phyloP scores from a whole-genome alignment of 768 basidiomycete species.

The Kondoa malvinella region DNA sequence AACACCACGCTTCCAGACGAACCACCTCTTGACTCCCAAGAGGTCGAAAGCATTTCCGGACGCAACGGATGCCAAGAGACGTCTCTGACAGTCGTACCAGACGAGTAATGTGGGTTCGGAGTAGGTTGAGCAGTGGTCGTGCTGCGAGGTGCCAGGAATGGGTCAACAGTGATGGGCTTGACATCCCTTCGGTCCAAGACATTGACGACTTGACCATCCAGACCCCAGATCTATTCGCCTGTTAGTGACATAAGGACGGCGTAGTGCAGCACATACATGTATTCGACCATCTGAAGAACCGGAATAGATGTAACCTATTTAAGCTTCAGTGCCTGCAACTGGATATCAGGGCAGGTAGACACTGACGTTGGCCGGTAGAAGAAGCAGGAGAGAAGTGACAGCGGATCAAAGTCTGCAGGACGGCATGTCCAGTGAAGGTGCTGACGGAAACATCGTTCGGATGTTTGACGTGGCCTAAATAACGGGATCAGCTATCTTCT shows the following conservation, averaged over 20 bases:
- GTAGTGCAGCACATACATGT: slow-evolving; percentile 42
- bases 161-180: slow-evolving; percentile 37
- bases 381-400: slow-evolving; percentile 89
- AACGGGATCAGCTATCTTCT: slow-evolving; percentile 40
- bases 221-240: slow-evolving; percentile 63
- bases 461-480: slow-evolving; percentile 47
- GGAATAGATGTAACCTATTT: slow-evolving; percentile 60
- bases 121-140: background rate
- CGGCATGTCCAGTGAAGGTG: slow-evolving; percentile 82
- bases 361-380: slow-evolving; percentile 60
- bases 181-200: slow-evolving; percentile 61
- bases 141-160: background rate
- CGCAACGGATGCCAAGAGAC: slow-evolving; percentile 89
- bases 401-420: slow-evolving; percentile 77
- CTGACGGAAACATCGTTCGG: slow-evolving; percentile 85
- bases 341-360: background rate
- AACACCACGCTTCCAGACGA: slow-evolving; percentile 50
- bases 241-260: slow-evolving; percentile 10
- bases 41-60: slow-evolving; percentile 78
- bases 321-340: background rate
- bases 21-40: slow-evolving; percentile 51
- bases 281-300: slow-evolving; percentile 72
- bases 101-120: background rate
- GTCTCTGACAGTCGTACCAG: slow-evolving; percentile 44
- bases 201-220: slow-evolving; percentile 73